phyloP scores from a whole-genome alignment of 179 eudicot genomes.

The Patellifolia procumbens region DNA sequence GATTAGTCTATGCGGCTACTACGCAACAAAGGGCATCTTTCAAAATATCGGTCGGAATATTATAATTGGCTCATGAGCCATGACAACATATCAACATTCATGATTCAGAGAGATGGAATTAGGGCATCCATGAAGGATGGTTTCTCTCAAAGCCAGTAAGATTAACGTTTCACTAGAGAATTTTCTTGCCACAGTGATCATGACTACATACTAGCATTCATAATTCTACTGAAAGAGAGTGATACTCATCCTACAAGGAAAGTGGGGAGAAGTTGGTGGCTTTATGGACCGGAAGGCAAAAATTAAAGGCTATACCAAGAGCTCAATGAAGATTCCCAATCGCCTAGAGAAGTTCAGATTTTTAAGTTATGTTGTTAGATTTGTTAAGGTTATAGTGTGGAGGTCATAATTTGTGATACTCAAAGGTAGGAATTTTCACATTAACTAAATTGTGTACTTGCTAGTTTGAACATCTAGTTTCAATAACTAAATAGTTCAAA shows the following conservation, averaged over 20 bases:
- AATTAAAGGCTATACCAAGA: background rate
- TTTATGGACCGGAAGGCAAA: background rate
- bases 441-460: background rate
- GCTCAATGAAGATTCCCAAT: background rate
- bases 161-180: no score
- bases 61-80: background rate
- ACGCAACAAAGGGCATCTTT: background rate
- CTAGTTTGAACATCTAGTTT: background rate
- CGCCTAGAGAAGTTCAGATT: background rate
- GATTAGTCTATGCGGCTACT: constrained; percentile 8
- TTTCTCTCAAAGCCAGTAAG: background rate
- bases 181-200: background rate
- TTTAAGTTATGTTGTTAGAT: background rate
- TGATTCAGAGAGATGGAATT: background rate
- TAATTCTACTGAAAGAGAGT: no score
- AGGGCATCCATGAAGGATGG: background rate
- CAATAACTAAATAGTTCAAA: background rate
- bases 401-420: background rate
- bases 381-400: background rate
- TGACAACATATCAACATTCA: background rate
- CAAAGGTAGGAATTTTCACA: background rate
- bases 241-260: no score
- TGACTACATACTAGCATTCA: no score
- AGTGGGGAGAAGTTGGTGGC: background rate
- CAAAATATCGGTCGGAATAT: background rate